Base-by-base conservation (phyloP, 371 early-diverging fungal genomes). In the Apophysomyces ossiformis region DNA sequence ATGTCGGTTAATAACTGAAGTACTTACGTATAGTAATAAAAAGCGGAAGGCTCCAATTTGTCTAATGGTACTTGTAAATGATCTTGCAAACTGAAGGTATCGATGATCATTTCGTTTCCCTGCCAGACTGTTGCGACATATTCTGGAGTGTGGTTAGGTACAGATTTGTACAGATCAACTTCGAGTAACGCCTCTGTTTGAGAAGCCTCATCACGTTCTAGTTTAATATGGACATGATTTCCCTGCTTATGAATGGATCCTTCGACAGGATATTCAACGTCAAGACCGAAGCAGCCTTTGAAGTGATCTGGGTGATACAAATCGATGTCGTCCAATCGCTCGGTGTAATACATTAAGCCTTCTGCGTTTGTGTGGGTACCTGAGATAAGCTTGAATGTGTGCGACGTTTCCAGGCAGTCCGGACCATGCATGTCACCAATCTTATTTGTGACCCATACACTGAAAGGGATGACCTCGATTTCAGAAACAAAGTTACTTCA, bases 321-420 rank as follows among this genome's bases (percentile, higher is more conserved):
- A 12, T 13, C 56, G 32, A 32, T 26, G 41, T 75, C 72, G 59
- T 75, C 63, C 36, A 72, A 50, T 2, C 64, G 32, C 44, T 75
- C 61, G 16, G 61, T 75, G 50, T 82, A 80, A 59, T 77, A 70
- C 35, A 76, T 71, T 39, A 82, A 64, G 41, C 85, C 79, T 58
- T 73, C 75, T 37, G 74, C 83, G 59, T 86, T 86, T 37, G 70
- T 64, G 63, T 85, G 83, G 26, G 81, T 73, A 41, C 77, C 82
- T 15, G 72, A 62, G 54, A 83, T 73, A 21, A 82, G 83, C 72
- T 86, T 86, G 65, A 86, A 85, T 54, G 74, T 74, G 57, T 69
- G 70, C 65, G 85, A 80, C 64, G 73, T 70, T 67, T 86, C 78
- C 15, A 67, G 6, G 45, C 75, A 75, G 26, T 72, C 75, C 38